These are phyloP conservation scores for Inonotus obliquus DNA, from an alignment of 1,284 basidiomycete genomes.

Conservation along the genomic window DNA sequence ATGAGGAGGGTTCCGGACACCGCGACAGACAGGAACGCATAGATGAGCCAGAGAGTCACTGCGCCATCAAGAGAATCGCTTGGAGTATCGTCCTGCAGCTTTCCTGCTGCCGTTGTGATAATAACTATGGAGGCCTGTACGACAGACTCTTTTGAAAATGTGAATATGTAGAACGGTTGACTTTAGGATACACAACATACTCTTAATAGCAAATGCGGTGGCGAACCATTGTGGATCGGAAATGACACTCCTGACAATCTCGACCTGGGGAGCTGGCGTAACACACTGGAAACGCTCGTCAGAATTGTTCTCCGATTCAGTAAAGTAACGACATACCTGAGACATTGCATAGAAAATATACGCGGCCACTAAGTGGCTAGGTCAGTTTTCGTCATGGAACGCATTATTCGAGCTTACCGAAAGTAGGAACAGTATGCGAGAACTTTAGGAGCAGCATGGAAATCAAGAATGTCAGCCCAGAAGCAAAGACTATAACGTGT, in stretches of 20 bases:
- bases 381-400: neutral
- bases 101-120: slow-evolving; percentile 40
- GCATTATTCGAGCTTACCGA: slow-evolving; percentile 27
- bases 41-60: slow-evolving; percentile 40
- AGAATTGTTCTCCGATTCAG: neutral
- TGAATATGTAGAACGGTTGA: neutral
- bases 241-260: slow-evolving; percentile 39
- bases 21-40: slow-evolving; percentile 36
- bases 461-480: slow-evolving; percentile 37
- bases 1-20: slow-evolving; percentile 35
- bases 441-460: slow-evolving; percentile 41
- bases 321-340: slow-evolving; percentile 27
- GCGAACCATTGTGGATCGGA: slow-evolving; percentile 41
- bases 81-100: slow-evolving; percentile 36
- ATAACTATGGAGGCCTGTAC: slow-evolving; percentile 43
- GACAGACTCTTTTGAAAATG: slow-evolving; percentile 29
- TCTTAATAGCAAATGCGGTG: slow-evolving; percentile 42
- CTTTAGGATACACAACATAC: slow-evolving; percentile 20
- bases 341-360: slow-evolving; percentile 42
- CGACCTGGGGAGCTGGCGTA: slow-evolving; percentile 42
- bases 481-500: slow-evolving; percentile 34
- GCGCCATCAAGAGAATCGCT: slow-evolving; percentile 37
- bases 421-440: slow-evolving; percentile 35
- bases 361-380: slow-evolving; percentile 31
- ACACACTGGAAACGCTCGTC: slow-evolving; percentile 27